Evolutionary conservation across 345 rosid genomes (phyloP).

Genomic region (Ricinus communis): DNA sequence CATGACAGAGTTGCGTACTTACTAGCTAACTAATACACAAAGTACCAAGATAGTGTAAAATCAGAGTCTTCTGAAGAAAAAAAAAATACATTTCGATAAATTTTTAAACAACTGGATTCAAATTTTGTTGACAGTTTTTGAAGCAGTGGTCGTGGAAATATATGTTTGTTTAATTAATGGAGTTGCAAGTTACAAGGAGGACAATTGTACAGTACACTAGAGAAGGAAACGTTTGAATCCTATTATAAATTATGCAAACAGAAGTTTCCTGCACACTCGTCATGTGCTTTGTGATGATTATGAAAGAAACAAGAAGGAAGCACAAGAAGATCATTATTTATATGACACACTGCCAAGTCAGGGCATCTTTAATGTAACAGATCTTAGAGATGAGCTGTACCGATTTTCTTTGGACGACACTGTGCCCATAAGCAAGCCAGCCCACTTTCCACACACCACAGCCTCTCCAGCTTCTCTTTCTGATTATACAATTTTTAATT

Average conservation of each 20-base stretch:
- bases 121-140: no score
- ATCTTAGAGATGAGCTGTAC: conserved; percentile 41
- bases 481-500: no score
- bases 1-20: no score
- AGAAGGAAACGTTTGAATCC: neutral
- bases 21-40: no score
- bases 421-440: conserved; percentile 22
- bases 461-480: neutral
- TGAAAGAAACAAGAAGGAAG: conserved; percentile 16
- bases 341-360: conserved; percentile 17
- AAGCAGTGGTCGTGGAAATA: no score
- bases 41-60: no score
- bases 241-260: neutral
- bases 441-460: neutral
- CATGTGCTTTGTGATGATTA: conserved; percentile 4
- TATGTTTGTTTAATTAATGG: neutral
- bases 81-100: no score
- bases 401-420: conserved; percentile 11
- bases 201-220: neutral
- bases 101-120: no score
- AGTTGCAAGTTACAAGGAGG: neutral
- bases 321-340: conserved; percentile 10
- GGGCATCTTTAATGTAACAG: conserved; percentile 20
- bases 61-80: no score
- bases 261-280: neutral